Base-by-base conservation (phyloP, 192 early-diverging fungal genomes). In the Backusella sp. region DNA sequence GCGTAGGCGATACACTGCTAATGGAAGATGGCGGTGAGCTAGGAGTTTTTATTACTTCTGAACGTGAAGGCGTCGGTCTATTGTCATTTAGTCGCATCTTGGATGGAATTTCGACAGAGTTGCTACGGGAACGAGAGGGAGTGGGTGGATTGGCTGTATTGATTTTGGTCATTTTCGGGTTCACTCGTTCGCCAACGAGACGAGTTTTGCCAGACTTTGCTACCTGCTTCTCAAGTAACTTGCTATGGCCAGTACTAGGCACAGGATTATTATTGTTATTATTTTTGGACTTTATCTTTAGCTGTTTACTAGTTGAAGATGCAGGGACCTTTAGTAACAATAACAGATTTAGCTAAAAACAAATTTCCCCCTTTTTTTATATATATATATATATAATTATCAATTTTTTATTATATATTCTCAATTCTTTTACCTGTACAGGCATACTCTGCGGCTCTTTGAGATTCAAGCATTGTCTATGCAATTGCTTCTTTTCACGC, bases 101-200 rank as follows among this genome's bases (percentile, higher is more conserved):
- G 44, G 70, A 28, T 46, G 70, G 28, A 30, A 30, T 68, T 14
- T 67, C 66, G 30, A 68, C 52, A 52, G 77, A 78, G 19, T 66
- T 73, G 26, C 70, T 76, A 67, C 77, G 42, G 68, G 65, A 44
- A 32, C 77, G 66, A 52, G 52, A 39, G 8, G 59, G 53, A 37
- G 67, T 76, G 1, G 74, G 65, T 15, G 34, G 46, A 46, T 66
- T 3, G 12, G 26, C 11, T 30, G 37, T 37, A 14, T 62, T 62
- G 23, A 62, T 8, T 23, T 62, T 62, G 8, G 26, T 4, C 56
- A 28, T 62, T 28, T 28, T 62, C n/a, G 3, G 56, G 26, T 62
- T 9, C 9, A 12, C 23, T 28, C 12, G 3, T 12, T 28, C 23
- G 0, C 56, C 56, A 62, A 62, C 6, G 4, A 62, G 12, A 11